phyloP scores from a whole-genome alignment of 495 filamentous ascomycete genomes.

The Letharia lupina region DNA sequence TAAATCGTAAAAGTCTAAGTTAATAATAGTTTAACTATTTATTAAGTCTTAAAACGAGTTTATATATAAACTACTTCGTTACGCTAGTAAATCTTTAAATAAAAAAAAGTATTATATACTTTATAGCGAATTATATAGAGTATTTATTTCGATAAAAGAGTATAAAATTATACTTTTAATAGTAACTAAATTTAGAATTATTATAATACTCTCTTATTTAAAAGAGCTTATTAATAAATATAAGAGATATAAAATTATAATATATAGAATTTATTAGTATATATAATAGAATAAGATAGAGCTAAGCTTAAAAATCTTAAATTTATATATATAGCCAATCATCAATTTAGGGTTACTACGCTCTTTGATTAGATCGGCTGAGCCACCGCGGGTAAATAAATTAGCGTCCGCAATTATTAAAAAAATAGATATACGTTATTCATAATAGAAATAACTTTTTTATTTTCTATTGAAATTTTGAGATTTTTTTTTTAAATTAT shows the following conservation, averaged over 20 bases:
- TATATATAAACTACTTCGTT: constrained; percentile 1
- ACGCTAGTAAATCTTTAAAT: background rate
- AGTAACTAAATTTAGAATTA: constrained; percentile 26
- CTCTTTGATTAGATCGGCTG: no score
- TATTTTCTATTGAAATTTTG: no score
- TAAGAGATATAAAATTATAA: constrained; percentile 25
- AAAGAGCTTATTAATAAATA: constrained; percentile 31
- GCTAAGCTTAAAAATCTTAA: no score
- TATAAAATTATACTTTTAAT: constrained; percentile 32
- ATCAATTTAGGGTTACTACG: no score
- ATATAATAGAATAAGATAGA: no score
- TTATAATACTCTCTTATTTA: constrained; percentile 28
- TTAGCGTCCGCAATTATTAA: no score
- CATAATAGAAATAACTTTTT: no score
- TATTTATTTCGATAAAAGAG: constrained; percentile 20
- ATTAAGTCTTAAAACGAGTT: constrained; percentile 4
- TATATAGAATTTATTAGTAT: constrained; percentile 16
- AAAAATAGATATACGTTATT: no score
- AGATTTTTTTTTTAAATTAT: no score
- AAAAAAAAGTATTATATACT: constrained; percentile 15
- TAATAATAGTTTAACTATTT: constrained; percentile 26
- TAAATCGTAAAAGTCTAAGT: background rate
- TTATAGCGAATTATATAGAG: constrained; percentile 29
- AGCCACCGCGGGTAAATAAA: no score
- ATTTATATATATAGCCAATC: no score